phyloP scores from a whole-genome alignment of 768 basidiomycete genomes.

The Rhodotorula graminis region DNA sequence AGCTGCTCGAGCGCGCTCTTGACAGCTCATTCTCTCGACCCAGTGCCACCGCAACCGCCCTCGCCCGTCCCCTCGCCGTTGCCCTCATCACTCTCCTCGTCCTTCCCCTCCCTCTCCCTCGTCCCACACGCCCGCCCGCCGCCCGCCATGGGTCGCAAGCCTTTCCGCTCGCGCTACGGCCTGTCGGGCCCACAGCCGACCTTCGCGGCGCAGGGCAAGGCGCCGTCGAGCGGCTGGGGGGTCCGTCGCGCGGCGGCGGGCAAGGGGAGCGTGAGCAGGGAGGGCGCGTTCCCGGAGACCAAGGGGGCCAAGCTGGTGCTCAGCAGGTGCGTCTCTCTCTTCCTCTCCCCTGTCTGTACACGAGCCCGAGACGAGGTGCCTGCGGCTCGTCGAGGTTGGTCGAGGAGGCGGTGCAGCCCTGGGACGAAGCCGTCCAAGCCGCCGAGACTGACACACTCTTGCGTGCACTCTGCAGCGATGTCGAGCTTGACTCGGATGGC shows the following conservation, averaged over 20 bases:
- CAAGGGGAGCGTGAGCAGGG: neutral
- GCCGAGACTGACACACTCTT: neutral
- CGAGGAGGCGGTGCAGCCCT: neutral
- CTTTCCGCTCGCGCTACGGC: neutral
- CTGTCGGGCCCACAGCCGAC: constrained; percentile 19
- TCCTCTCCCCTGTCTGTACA: too few species aligned
- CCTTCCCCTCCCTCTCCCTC: neutral
- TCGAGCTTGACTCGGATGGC: neutral
- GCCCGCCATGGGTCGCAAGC: neutral
- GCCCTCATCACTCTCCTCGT: neutral
- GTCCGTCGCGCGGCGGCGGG: constrained; percentile 7
- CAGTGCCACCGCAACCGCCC: too few species aligned
- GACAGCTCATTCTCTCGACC: too few species aligned
- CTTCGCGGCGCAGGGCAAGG: constrained; percentile 4
- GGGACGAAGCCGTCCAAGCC: neutral
- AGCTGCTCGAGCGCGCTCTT: too few species aligned
- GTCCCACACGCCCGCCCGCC: too few species aligned
- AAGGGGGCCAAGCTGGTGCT: neutral
- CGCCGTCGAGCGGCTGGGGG: constrained; percentile 12
- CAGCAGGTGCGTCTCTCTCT: neutral
- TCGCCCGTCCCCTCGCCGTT: too few species aligned
- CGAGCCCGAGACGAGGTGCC: neutral
- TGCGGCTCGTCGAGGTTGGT: neutral
- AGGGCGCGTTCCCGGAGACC: constrained; percentile 15
- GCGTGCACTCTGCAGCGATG: neutral